Evolutionary conservation across 768 basidiomycete genomes (phyloP).

Genomic region (Mycena crocata): DNA sequence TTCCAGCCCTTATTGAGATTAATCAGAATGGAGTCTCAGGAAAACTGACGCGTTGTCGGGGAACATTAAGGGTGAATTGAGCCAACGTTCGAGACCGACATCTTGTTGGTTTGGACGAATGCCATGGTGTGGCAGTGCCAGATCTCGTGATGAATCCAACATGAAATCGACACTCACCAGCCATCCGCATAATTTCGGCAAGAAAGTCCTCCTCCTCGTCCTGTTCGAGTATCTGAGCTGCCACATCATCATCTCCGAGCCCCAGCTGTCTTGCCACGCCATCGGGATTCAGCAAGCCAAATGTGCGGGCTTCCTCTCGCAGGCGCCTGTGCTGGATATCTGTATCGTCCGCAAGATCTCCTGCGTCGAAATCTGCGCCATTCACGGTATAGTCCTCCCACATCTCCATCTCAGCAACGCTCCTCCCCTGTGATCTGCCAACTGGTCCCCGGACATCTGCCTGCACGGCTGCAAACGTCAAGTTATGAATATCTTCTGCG

Average conservation of each 20-base stretch:
- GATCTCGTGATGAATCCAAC: neutral
- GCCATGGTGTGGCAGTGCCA: neutral
- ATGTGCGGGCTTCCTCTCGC: neutral
- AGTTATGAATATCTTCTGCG: no score
- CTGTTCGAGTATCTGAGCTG: neutral
- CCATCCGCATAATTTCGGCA: neutral
- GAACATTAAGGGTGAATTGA: no score
- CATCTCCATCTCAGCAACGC: constrained; percentile 1
- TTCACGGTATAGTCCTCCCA: constrained; percentile 2
- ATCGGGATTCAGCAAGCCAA: constrained; percentile 19
- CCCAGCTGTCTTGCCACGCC: neutral
- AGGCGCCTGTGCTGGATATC: neutral
- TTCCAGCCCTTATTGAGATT: no score
- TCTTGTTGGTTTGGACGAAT: constrained; percentile 2
- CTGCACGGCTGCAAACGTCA: no score
- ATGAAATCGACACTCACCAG: neutral
- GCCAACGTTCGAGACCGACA: neutral
- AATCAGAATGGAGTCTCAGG: no score
- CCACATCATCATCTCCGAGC: constrained; percentile 1
- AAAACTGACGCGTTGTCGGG: no score
- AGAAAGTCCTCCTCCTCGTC: constrained; percentile 8
- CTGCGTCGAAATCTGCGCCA: constrained; percentile 16
- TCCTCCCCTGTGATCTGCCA: no score
- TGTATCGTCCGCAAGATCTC: neutral
- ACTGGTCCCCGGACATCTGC: no score